Base-by-base conservation (phyloP, 2,329 filamentous ascomycete species). In the Trichophyton rubrum region DNA sequence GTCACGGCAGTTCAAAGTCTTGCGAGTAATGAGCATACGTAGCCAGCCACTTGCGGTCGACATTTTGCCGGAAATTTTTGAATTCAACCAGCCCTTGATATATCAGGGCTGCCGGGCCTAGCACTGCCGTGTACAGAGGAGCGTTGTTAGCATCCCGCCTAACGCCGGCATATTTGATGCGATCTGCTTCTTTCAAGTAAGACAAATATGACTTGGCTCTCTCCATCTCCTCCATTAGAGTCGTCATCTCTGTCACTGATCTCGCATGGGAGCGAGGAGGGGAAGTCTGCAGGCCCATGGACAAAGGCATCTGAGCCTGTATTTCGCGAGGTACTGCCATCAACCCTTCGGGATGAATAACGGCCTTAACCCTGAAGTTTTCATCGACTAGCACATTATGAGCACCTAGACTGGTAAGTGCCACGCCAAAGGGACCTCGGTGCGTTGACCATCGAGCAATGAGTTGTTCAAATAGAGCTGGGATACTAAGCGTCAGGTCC, bases 351-450 rank as follows among this genome's bases (percentile, higher is more conserved):
- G 60, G 59, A 49, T 65, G 61, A 30, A 66, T 65, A 5, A 66
- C 20, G 1, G 56, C 64, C 8, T 62, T 22, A 27, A 66, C 61
- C 17, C 64, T 56, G 56, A 65, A 64, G 1, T 64, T 58, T 17
- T 61, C 53, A 20, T 66, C 60, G 13, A 66, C 60, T 2, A 66
- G 51, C 15, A 64, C 27, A 38, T 65, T 66, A 33, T 65, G 63
- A 15, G 60, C 49, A 9, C 63, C 63, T 17, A 65, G 61, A 38
- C 65, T 62, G 9, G 27, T 55, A 59, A 65, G 62, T 2, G 53
- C 41, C 17, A 65, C 55, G 24, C 58, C 47, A 51, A 62, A 64
- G 3, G 63, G 60, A 3, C 63, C 63, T 15, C 4, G 9, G 9
- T 47, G 43, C 24, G n/a, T 47, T 11, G 43, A 47, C 43, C 43